A percentile compares a stretch with the other conserved stretches of the same genome.
Conservation (phyloP, 306 rosid genomes). For the Crataegus laevigata region DNA sequence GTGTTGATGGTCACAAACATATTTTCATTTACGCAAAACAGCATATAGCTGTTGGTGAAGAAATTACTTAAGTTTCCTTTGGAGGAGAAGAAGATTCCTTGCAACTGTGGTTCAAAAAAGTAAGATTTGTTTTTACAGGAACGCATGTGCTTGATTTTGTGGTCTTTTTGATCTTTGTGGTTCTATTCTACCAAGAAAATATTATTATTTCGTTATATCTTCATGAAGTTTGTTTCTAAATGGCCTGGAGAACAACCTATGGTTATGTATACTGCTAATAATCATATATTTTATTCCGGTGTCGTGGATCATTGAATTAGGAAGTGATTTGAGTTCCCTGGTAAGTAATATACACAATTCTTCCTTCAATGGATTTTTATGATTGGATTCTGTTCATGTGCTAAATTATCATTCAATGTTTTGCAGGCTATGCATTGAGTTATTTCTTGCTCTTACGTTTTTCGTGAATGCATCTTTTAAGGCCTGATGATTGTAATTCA, state of each 20-base stretch:
- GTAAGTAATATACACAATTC: conserved; percentile 28
- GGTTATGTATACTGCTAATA: conserved; percentile 10
- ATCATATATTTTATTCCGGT: conserved; percentile 39
- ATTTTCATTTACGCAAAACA: conserved; percentile 91
- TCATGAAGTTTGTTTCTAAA: neutral
- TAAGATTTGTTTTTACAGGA: conserved; percentile 21
- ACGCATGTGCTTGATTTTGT: conserved; percentile 1
- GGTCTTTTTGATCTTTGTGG: conserved; percentile 4
- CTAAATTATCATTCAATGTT: conserved; percentile 1
- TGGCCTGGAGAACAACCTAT: neutral
- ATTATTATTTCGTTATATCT: neutral
- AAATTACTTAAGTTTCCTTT: conserved; percentile 94
- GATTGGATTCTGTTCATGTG: conserved; percentile 6
- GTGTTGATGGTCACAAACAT: conserved; percentile 86
- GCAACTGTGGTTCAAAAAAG: conserved; percentile 93
- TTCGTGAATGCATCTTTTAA: too few relatives aligned
- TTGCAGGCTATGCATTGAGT: conserved; percentile 15
- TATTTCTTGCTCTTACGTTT: neutral
- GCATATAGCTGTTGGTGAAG: conserved; percentile 87
- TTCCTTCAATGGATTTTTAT: conserved; percentile 12
- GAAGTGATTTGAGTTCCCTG: conserved; percentile 19
- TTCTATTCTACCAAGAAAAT: neutral
- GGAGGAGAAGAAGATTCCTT: conserved; percentile 97
- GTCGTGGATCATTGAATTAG: conserved; percentile 93
- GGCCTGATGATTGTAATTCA: neutral